Evolutionary conservation across 306 rosid species (phyloP).

Genomic region (Herpetospermum pedunculosum): DNA sequence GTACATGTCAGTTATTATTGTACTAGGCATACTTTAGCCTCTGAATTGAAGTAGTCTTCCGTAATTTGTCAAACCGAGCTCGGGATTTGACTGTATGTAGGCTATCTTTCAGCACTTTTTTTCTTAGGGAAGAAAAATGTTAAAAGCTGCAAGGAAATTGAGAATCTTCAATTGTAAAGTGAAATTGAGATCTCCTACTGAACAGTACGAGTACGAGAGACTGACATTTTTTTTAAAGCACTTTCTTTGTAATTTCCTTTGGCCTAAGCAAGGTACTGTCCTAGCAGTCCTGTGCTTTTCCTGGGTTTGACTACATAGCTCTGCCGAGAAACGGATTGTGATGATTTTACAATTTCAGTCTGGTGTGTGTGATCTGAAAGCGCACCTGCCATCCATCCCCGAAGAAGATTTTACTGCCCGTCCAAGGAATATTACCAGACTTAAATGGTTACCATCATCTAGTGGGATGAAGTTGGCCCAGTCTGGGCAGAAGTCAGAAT

Average conservation of each 20-base stretch:
- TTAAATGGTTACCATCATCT: conserved; percentile 1
- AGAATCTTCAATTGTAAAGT: conserved; percentile 1
- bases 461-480: conserved; percentile 6
- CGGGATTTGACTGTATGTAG: background rate
- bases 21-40: no score
- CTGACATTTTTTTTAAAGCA: background rate
- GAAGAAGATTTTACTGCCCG: conserved; percentile 11
- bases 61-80: background rate
- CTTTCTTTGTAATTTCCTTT: background rate
- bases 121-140: conserved; percentile 1
- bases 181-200: background rate
- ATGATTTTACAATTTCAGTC: background rate
- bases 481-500: background rate
- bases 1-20: no score
- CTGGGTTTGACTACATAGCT: background rate
- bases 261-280: background rate
- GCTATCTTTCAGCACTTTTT: background rate
- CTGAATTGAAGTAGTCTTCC: no score
- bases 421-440: conserved; percentile 11
- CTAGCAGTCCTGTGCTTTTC: background rate
- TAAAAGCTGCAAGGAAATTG: background rate
- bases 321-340: background rate
- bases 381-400: conserved; percentile 1
- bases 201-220: conserved; percentile 1
- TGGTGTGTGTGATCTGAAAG: conserved; percentile 4